Conservation (phyloP, 1,139 yeast species). For the Geotrichum phurueaensis region DNA sequence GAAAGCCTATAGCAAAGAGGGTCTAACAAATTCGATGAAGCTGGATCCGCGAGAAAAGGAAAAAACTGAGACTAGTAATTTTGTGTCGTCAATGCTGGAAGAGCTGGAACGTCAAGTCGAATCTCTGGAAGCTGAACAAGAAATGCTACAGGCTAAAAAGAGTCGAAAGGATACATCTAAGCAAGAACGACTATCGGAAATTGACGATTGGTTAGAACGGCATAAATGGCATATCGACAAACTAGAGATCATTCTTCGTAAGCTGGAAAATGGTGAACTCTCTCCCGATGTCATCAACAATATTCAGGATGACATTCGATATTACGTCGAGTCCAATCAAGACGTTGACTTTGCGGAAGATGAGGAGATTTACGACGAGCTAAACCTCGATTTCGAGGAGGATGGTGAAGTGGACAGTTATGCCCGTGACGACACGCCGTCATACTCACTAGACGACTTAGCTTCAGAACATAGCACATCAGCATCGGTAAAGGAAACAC, state of each 20-base stretch:
- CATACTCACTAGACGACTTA: constrained; percentile 34
- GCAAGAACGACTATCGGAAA: constrained; percentile 53
- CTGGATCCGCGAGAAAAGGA: constrained; percentile 77
- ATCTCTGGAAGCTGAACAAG: constrained; percentile 69
- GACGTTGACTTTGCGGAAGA: constrained; percentile 96
- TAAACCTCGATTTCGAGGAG: constrained; percentile 65
- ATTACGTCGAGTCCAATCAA: constrained; percentile 90
- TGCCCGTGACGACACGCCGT: constrained; percentile 30
- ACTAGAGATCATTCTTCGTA: constrained; percentile 70
- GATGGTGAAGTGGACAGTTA: constrained; percentile 41
- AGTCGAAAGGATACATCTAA: constrained; percentile 54
- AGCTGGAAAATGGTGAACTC: constrained; percentile 75
- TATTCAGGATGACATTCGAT: constrained; percentile 83
- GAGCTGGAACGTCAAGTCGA: constrained; percentile 82
- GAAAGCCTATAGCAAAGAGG: constrained; percentile 93
- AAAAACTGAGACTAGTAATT: constrained; percentile 67
- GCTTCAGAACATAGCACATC: constrained; percentile 33
- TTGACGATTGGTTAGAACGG: constrained; percentile 62
- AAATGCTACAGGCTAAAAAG: constrained; percentile 51
- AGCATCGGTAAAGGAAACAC: constrained; percentile 11
- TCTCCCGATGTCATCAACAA: constrained; percentile 77
- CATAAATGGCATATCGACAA: constrained; percentile 74
- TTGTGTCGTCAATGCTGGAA: constrained; percentile 68
- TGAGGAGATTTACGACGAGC: constrained; percentile 85
- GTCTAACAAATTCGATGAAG: constrained; percentile 63